phyloP scores from a whole-genome alignment of 352 stramenopile genomes.

The Globisporangium sylvaticum region DNA sequence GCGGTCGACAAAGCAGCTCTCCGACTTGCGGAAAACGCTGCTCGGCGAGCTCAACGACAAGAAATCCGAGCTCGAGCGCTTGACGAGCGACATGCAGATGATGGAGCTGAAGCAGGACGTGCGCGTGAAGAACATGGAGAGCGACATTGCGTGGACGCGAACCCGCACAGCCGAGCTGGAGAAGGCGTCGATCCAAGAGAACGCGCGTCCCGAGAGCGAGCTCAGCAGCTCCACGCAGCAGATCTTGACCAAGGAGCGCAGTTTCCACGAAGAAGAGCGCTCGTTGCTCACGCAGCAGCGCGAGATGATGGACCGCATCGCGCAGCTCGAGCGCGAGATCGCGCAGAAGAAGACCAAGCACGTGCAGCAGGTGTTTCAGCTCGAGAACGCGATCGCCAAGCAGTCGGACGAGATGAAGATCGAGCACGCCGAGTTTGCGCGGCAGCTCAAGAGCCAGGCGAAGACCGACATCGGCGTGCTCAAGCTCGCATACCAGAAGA shows the following conservation, averaged over 20 bases:
- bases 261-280: conserved; percentile 53
- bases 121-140: conserved; percentile 46
- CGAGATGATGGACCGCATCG: conserved; percentile 49
- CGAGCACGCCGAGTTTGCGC: conserved; percentile 43
- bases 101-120: conserved; percentile 60
- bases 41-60: conserved; percentile 42
- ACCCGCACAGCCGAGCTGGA: conserved; percentile 44
- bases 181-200: conserved; percentile 28
- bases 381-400: conserved; percentile 41
- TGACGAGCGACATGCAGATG: conserved; percentile 40
- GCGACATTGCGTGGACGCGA: conserved; percentile 49
- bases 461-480: conserved; percentile 48
- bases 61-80: conserved; percentile 40
- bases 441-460: conserved; percentile 50
- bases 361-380: conserved; percentile 40
- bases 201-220: conserved; percentile 27
- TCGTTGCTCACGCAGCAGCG: conserved; percentile 50
- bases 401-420: conserved; percentile 29
- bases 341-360: conserved; percentile 63
- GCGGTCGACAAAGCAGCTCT: conserved; percentile 45
- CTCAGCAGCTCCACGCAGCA: conserved; percentile 29
- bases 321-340: conserved; percentile 51
- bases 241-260: conserved; percentile 44
- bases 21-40: conserved; percentile 39
- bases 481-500: conserved; percentile 42